These are phyloP conservation scores for Zalerion maritima DNA, from an alignment of 495 filamentous ascomycete species.

Conservation along the genomic window DNA sequence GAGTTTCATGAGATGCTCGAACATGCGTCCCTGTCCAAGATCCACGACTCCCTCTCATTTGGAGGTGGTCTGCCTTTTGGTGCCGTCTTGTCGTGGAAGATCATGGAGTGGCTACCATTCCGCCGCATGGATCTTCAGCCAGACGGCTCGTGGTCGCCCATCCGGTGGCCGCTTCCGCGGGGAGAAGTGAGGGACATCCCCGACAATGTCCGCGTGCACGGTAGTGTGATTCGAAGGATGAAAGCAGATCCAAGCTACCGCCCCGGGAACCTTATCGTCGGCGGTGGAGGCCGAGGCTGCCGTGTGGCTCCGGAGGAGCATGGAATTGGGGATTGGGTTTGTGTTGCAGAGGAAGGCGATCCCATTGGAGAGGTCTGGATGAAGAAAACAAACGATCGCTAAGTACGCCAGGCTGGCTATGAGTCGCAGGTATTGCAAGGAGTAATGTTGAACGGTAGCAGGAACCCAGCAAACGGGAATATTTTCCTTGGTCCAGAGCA, in stretches of 20 bases:
- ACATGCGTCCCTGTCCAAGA: constrained; percentile 42
- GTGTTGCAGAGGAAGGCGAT: constrained; percentile 47
- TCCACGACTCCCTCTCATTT: constrained; percentile 66
- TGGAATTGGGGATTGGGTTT: constrained; percentile 64
- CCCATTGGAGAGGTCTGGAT: constrained; percentile 49
- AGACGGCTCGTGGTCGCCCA: constrained; percentile 69
- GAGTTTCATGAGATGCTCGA: constrained; percentile 43
- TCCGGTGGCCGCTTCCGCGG: constrained; percentile 63
- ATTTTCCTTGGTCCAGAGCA: too few species aligned
- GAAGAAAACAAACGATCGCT: constrained; percentile 16
- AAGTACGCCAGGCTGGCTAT: too few species aligned
- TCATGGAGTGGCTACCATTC: constrained; percentile 81
- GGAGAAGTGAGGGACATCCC: constrained; percentile 78
- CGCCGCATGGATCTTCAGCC: constrained; percentile 63
- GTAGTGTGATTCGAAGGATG: constrained; percentile 62
- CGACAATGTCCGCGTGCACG: constrained; percentile 51
- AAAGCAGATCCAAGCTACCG: constrained; percentile 47
- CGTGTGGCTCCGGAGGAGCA: constrained; percentile 40
- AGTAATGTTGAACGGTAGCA: too few species aligned
- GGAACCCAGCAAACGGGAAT: too few species aligned
- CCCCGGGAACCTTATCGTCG: constrained; percentile 69
- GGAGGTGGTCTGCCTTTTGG: constrained; percentile 41
- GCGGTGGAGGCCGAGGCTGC: constrained; percentile 59
- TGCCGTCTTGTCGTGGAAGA: constrained; percentile 57
- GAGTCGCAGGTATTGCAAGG: too few species aligned